These are phyloP conservation scores for Pichia sp. DNA, from an alignment of 1,139 yeast species.

Conservation along the genomic window DNA sequence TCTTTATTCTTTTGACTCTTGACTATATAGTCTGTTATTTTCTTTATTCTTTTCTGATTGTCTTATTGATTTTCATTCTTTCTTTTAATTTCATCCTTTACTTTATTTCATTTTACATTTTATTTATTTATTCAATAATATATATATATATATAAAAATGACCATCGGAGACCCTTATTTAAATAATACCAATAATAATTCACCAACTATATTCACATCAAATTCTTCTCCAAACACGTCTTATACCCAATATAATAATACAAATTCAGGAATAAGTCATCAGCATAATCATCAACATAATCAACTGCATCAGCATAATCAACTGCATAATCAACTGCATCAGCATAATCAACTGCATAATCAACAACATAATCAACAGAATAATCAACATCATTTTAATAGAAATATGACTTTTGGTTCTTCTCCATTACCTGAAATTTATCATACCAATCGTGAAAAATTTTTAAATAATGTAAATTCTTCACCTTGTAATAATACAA, in stretches of 20 bases:
- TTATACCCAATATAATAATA: neutral
- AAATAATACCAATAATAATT: conserved; percentile 1
- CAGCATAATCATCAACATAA: neutral
- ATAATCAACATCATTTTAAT: neutral
- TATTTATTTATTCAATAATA: no score
- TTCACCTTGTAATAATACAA: conserved; percentile 11
- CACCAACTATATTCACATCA: conserved; percentile 7
- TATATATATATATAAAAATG: no score
- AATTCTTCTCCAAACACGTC: conserved; percentile 1
- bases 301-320: neutral
- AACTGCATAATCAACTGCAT: neutral
- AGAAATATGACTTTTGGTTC: conserved; percentile 4
- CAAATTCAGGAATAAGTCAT: neutral
- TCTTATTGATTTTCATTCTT: no score
- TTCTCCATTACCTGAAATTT: conserved; percentile 10
- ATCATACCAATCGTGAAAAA: conserved; percentile 12
- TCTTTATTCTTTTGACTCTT: no score
- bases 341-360: neutral
- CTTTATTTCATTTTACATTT: no score
- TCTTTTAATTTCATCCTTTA: no score
- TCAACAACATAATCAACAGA: neutral
- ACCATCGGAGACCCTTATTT: conserved; percentile 9
- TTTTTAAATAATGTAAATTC: conserved; percentile 5
- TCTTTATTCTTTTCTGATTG: no score
- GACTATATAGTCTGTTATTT: no score